phyloP scores from a whole-genome alignment of 1,139 yeast genomes.

The Candida dubliniensis region DNA sequence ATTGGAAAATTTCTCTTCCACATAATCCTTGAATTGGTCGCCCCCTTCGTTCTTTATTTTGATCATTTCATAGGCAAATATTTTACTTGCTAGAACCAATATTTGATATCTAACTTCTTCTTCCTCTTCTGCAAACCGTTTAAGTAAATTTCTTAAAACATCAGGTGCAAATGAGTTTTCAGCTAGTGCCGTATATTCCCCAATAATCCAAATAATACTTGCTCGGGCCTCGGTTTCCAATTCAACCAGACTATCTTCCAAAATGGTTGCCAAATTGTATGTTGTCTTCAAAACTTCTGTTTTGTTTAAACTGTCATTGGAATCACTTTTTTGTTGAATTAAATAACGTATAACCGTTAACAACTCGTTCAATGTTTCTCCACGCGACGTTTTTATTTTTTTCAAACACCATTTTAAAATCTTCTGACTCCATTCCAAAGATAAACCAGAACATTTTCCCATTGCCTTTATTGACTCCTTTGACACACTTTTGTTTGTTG shows the following conservation, averaged over 20 bases:
- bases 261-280: constrained; percentile 35
- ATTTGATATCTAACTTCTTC: constrained; percentile 68
- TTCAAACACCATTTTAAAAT: constrained; percentile 45
- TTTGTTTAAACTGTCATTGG: constrained; percentile 21
- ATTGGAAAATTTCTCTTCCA: constrained; percentile 23
- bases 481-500: constrained; percentile 36
- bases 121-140: constrained; percentile 55
- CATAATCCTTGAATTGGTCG: constrained; percentile 17
- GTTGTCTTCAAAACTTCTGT: constrained; percentile 34
- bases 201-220: constrained; percentile 86
- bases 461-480: constrained; percentile 58
- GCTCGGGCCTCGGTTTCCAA: constrained; percentile 64
- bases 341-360: constrained; percentile 69
- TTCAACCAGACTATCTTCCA: constrained; percentile 24
- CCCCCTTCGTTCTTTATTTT: constrained; percentile 26
- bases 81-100: constrained; percentile 71
- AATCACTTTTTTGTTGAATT: constrained; percentile 54
- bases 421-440: constrained; percentile 35
- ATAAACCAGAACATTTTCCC: constrained; percentile 50
- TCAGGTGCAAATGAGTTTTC: constrained; percentile 67
- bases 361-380: constrained; percentile 53
- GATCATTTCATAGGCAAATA: constrained; percentile 56
- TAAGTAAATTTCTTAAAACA: constrained; percentile 61
- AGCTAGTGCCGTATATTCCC: constrained; percentile 62
- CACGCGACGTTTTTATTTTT: constrained; percentile 30